These are phyloP conservation scores for Penicillium cosmopolitanum DNA, from an alignment of 495 filamentous ascomycete species.

Conservation along the genomic window DNA sequence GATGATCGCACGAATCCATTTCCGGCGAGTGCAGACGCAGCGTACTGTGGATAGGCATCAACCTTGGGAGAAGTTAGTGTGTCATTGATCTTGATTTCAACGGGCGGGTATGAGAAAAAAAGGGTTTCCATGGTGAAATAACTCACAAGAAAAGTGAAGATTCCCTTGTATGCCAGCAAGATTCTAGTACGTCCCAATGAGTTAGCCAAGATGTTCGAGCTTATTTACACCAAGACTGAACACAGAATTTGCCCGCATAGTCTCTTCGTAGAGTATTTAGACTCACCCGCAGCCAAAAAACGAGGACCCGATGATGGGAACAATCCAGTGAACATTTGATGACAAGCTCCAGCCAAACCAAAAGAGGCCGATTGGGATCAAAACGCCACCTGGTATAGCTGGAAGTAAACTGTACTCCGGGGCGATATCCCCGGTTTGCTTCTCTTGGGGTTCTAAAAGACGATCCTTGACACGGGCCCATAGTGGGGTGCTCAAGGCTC, in stretches of 20 bases:
- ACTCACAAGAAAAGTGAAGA: conserved; percentile 74
- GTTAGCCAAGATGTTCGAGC: conserved; percentile 6
- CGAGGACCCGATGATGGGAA: conserved; percentile 75
- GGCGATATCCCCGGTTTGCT: conserved; percentile 14
- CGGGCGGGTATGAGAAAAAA: neutral
- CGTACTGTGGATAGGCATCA: conserved; percentile 80
- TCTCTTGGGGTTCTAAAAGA: conserved; percentile 46
- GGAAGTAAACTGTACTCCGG: conserved; percentile 79
- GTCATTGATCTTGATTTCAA: neutral
- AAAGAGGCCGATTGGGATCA: conserved; percentile 77
- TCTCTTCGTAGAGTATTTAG: neutral
- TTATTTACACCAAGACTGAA: neutral
- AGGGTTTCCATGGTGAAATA: neutral
- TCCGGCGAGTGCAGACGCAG: conserved; percentile 77
- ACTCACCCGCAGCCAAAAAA: conserved; percentile 71
- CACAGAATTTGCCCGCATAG: neutral
- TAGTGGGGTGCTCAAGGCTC: conserved; percentile 41
- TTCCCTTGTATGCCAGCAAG: conserved; percentile 69
- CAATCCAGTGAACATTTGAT: conserved; percentile 65
- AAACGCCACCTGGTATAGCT: conserved; percentile 65
- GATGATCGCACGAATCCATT: conserved; percentile 74
- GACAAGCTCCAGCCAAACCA: conserved; percentile 73
- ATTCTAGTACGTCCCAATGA: conserved; percentile 47
- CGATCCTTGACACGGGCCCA: conserved; percentile 62
- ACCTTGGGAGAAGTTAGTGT: conserved; percentile 42